Evolutionary conservation across 2,329 filamentous ascomycete species (phyloP), one percentile per base, ranked within the genome.

Genomic region (Pyricularia grisea): DNA sequence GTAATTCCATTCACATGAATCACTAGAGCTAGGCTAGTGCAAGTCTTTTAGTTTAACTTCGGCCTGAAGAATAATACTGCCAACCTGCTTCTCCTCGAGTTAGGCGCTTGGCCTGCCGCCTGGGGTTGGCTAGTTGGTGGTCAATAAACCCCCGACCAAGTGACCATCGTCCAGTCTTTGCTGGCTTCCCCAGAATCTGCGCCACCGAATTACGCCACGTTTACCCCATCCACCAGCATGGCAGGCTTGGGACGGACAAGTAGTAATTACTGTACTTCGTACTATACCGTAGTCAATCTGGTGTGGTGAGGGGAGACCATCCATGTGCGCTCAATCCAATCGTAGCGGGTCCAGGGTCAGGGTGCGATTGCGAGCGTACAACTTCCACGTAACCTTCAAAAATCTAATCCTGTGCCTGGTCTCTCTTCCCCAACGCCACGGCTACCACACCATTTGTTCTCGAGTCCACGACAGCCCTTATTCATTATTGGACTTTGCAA

Each of bases 331-430:
- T 61, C 58, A 23, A 27, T 61, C 58, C 25, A 61, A 61, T 61
- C 25, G 58, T 23, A 12, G 58, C 60, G 60, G 60, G 60, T 63
- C 60, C 60, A 63, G 60, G 60, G 60, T 63, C 60, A 63, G 60
- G 60, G 60, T 63, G 25, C 25, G 14, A 7, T 28, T 28, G 60
- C 27, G 12, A 63, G 27, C 25, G 25, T 17, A 27, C 25, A 63
- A 63, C 25, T 63, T 63, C 60, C 60, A 63, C 60, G 60, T 63
- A 63, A 63, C 60, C 60, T 63, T 63, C 60, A 63, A 63, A 63
- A 63, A 63, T 63, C 60, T 17, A 63, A 27, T 2, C 25, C 9
- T 11, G 4, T 63, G 60, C 25, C 3, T 11, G 20, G 42, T n/a
- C 42, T 50, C 20, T 17, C 60, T 17, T 28, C 58, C 17, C 27